These are phyloP conservation scores for Collybia nuda DNA, from an alignment of 768 basidiomycete species.

Conservation along the genomic window DNA sequence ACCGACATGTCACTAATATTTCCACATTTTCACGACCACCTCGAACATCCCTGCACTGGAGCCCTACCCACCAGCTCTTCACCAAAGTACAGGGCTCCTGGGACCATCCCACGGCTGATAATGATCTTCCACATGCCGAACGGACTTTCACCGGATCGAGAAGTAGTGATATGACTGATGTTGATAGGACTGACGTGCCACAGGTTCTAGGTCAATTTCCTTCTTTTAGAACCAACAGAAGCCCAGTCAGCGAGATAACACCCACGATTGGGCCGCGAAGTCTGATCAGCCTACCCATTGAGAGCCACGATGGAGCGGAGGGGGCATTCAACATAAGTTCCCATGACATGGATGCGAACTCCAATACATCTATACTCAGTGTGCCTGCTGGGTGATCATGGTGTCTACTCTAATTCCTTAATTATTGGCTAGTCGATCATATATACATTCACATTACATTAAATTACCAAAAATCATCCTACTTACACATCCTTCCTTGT, in stretches of 20 bases:
- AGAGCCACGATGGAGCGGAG: background rate
- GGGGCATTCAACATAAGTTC: background rate
- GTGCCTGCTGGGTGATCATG: constrained; percentile 5
- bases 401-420: background rate
- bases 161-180: background rate
- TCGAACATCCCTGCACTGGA: background rate
- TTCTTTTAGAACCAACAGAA: background rate
- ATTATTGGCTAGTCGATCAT: background rate
- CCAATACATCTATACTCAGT: constrained; percentile 7
- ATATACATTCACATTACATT: constrained; percentile 12
- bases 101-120: background rate
- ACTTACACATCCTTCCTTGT: constrained; percentile 8
- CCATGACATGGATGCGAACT: constrained; percentile 11
- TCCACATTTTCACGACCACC: constrained; percentile 40
- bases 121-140: background rate
- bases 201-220: background rate
- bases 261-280: background rate
- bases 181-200: background rate
- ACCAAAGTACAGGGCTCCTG: too few species aligned
- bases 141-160: constrained; percentile 5
- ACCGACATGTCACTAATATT: constrained; percentile 4
- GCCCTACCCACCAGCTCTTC: too few species aligned
- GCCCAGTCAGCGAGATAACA: background rate
- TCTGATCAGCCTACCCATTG: background rate
- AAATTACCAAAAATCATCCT: constrained; percentile 6